Evolutionary conservation across 352 stramenopile genomes (phyloP).

Genomic region (Thalassiosira mediterranea): DNA sequence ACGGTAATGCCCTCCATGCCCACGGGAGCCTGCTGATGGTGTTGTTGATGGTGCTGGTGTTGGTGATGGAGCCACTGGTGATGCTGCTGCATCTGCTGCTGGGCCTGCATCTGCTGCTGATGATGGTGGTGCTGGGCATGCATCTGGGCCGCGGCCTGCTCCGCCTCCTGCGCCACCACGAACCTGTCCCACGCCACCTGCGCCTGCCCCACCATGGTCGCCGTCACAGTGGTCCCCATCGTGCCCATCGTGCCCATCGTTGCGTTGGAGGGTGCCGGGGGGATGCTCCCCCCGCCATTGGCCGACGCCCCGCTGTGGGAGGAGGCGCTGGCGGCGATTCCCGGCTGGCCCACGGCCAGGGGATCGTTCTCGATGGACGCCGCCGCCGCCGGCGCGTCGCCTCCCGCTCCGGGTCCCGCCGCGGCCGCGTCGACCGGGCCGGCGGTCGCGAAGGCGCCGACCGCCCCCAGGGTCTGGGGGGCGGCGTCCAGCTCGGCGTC

Average conservation of each 20-base stretch:
- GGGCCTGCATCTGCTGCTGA: slow-evolving; percentile 5
- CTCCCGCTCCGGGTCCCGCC: neutral
- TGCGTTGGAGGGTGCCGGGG: too few species aligned
- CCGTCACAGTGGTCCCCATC: slow-evolving; percentile 22
- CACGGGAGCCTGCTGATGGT: too few species aligned
- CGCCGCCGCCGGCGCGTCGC: neutral
- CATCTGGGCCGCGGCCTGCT: neutral
- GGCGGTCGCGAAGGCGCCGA: slow-evolving; percentile 4
- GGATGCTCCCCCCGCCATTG: neutral
- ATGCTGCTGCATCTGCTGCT: too few species aligned
- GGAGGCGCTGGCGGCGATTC: neutral
- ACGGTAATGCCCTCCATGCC: neutral
- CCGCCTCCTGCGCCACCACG: neutral
- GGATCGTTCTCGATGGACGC: slow-evolving; percentile 49
- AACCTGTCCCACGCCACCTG: slow-evolving; percentile 26
- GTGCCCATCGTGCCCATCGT: slow-evolving; percentile 15
- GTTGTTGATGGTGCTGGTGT: slow-evolving; percentile 12
- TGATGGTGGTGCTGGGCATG: neutral
- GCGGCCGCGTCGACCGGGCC: neutral
- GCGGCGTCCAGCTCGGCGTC: slow-evolving; percentile 1
- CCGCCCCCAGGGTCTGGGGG: neutral
- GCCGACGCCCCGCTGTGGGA: neutral
- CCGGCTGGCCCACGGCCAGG: slow-evolving; percentile 24
- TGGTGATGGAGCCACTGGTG: slow-evolving; percentile 7
- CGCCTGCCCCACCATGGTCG: slow-evolving; percentile 1